Evolutionary conservation across 2,329 filamentous ascomycete species (phyloP).

Genomic region (Pseudogymnoascus sp.): DNA sequence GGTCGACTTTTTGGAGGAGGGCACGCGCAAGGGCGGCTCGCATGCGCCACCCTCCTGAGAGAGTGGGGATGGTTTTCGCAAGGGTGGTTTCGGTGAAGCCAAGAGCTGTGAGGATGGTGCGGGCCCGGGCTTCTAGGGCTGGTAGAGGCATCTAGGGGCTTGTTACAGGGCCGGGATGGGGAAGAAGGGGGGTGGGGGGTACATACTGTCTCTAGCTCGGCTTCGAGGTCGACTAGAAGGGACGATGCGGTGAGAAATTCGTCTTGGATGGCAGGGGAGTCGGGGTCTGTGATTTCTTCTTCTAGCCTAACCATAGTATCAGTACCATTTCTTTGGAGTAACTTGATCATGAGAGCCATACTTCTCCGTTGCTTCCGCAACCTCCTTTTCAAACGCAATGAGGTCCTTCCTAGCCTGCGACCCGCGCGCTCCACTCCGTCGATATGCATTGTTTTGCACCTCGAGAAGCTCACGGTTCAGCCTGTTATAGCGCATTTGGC

Average conservation of each 20-base stretch:
- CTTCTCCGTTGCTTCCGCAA: slow-evolving; percentile 42
- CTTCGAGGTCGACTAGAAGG: slow-evolving; percentile 28
- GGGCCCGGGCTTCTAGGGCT: slow-evolving; percentile 55
- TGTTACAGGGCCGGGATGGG: background rate
- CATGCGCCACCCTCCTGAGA: slow-evolving; percentile 76
- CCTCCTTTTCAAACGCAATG: slow-evolving; percentile 58
- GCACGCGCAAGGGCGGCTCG: slow-evolving; percentile 57
- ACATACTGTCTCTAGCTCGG: background rate
- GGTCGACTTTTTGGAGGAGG: slow-evolving; percentile 65
- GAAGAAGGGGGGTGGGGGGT: background rate
- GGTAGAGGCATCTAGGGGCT: background rate
- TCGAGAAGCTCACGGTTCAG: slow-evolving; percentile 58
- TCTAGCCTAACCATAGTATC: background rate
- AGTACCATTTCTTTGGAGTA: background rate
- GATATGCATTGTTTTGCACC: slow-evolving; percentile 63
- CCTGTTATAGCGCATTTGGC: slow-evolving; percentile 55
- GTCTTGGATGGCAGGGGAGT: background rate
- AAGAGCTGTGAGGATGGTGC: slow-evolving; percentile 59
- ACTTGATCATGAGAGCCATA: slow-evolving; percentile 18
- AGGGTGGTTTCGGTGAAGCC: slow-evolving; percentile 62
- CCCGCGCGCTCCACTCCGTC: slow-evolving; percentile 69
- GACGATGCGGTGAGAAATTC: background rate
- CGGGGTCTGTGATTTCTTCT: slow-evolving; percentile 9
- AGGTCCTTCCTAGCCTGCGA: slow-evolving; percentile 69
- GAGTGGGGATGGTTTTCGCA: slow-evolving; percentile 50